Base-by-base conservation (phyloP, 768 basidiomycete species). In the Leccinum boreale region DNA sequence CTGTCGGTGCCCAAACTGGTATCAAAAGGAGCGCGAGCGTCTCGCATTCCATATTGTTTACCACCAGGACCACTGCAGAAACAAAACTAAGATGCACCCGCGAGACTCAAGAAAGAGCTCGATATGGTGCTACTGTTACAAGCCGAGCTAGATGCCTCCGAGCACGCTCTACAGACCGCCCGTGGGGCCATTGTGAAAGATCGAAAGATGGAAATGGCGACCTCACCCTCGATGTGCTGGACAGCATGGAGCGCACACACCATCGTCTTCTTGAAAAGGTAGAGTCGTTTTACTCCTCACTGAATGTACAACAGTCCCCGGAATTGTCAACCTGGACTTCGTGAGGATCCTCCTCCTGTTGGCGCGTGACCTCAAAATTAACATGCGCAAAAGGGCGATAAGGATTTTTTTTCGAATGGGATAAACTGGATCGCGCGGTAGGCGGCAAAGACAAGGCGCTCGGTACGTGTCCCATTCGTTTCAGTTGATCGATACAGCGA, bases 361-460 rank as follows among this genome's bases (percentile, higher is more conserved):
- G 59, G 53, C 50, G 4, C 50, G 62, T 0, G 63, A 70, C 33
- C 56, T 69, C 4, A 71, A 69, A 45, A 70, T 67, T 8, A 65
- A 66, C 51, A 65, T 71, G 6, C 51, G 65, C 0, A 67, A 66
- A 33, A 50, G 58, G 3, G 65, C 70, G 0, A 67, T 70, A 24
- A 63, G 57, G 0, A 63, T 58, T 19, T 70, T 71, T 71, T 44
- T 64, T 62, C 9, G 67, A 71, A 44, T 69, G 68, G 64, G 68
- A 70, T 14, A 65, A 59, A 10, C 49, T 71, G 0, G 65, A 71
- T 23, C 59, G 52, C 5, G 70, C 68, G 0, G 63, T 66, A 1
- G 63, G 64, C 0, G 67, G 70, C 0, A 29, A 51, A 11, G 46
- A 65, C 1, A 52, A 67, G 48, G 15, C 63, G 0, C 55, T 71